These are phyloP conservation scores for Lactifluus piperatus DNA, from an alignment of 768 basidiomycete genomes.

Conservation along the genomic window DNA sequence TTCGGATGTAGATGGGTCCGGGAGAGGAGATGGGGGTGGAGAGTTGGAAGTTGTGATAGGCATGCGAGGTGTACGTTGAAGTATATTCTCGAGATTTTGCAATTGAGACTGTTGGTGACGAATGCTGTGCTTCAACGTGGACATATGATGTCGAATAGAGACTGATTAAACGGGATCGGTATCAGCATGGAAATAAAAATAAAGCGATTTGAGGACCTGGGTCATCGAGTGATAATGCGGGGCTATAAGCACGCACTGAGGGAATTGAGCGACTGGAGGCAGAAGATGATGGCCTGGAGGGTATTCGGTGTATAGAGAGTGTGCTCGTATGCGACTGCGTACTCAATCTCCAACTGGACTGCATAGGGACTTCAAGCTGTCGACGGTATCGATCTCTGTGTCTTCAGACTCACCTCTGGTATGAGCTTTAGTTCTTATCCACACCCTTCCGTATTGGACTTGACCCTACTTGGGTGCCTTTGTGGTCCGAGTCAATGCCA, in stretches of 20 bases:
- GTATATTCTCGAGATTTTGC: constrained; percentile 55
- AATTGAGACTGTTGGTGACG: constrained; percentile 79
- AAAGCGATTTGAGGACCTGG: constrained; percentile 4
- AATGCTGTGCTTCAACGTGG: constrained; percentile 73
- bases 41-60: constrained; percentile 33
- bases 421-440: background rate
- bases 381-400: too few species aligned
- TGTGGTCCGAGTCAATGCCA: background rate
- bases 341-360: too few species aligned
- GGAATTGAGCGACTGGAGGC: constrained; percentile 10
- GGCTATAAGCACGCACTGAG: constrained; percentile 13
- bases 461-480: background rate
- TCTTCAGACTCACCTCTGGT: too few species aligned
- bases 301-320: background rate
- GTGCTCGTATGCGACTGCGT: background rate
- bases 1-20: constrained; percentile 22
- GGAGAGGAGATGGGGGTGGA: constrained; percentile 31
- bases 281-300: constrained; percentile 12
- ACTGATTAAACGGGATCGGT: constrained; percentile 35
- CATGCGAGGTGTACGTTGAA: constrained; percentile 62
- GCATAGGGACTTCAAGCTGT: too few species aligned
- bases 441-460: background rate
- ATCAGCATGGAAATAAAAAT: background rate
- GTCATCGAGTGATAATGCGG: constrained; percentile 17
- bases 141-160: constrained; percentile 69